phyloP scores from a whole-genome alignment of 2,329 filamentous ascomycete species.

The Fusarium nelsonii region DNA sequence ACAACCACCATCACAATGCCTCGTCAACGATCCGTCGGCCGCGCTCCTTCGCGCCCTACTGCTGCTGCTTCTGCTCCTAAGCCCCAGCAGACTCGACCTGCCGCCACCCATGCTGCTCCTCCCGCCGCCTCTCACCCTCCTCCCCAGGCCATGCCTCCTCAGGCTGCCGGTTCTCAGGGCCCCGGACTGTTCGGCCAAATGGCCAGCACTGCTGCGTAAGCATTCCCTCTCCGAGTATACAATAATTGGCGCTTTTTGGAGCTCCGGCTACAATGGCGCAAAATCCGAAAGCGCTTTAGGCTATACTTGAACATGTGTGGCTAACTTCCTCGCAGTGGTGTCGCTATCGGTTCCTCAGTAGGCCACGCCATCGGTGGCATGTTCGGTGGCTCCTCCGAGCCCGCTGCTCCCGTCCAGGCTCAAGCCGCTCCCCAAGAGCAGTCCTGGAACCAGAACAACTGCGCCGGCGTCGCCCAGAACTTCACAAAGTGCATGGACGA shows the following conservation, averaged over 20 bases:
- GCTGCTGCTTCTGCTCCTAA: conserved; percentile 68
- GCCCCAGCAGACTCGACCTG: conserved; percentile 75
- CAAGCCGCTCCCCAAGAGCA: conserved; percentile 61
- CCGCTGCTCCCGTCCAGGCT: conserved; percentile 64
- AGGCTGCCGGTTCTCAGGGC: conserved; percentile 68
- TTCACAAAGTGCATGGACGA: conserved; percentile 99
- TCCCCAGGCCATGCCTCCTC: conserved; percentile 34
- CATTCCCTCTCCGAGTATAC: conserved; percentile 45
- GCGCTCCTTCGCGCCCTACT: conserved; percentile 75
- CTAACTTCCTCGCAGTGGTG: conserved; percentile 73
- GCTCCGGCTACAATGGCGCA: conserved; percentile 13
- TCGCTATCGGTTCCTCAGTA: conserved; percentile 94
- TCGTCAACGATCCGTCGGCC: conserved; percentile 79
- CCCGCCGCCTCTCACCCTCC: conserved; percentile 54
- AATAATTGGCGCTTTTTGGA: neutral
- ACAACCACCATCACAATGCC: conserved; percentile 66
- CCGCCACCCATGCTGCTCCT: conserved; percentile 73
- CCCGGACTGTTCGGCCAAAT: conserved; percentile 95
- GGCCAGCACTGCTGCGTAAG: conserved; percentile 97
- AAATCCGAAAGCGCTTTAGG: conserved; percentile 6
- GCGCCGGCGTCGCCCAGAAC: conserved; percentile 80
- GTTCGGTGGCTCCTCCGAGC: conserved; percentile 79
- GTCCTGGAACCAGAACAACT: conserved; percentile 72
- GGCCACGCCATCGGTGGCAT: conserved; percentile 93
- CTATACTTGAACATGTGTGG: conserved; percentile 23